Base-by-base conservation (phyloP, 2,329 filamentous ascomycete genomes). In the Seiridium cupressi region DNA sequence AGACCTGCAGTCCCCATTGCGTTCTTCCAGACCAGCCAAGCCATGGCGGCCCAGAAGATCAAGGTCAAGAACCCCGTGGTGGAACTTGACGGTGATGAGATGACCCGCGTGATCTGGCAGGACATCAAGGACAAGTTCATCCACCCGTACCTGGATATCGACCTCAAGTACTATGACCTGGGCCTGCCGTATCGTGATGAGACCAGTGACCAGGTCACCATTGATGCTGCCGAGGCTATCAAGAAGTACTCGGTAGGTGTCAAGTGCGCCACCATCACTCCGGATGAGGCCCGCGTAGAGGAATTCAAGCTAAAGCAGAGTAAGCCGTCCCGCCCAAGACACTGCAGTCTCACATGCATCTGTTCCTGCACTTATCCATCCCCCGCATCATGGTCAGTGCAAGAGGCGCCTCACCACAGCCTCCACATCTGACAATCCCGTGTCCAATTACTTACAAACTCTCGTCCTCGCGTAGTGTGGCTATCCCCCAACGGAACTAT, bases 71-170 rank as follows among this genome's bases (percentile, higher is more conserved):
- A 97, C 80, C 95, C 95, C 67, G 89, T 99, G 76, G 95, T 99
- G 77, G 95, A 98, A 83, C 87, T 98, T 72, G 94, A 98, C 76
- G 94, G 94, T 73, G 87, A 90, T 71, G 87, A 93, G 89, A 98
- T 98, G 95, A 99, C 95, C 70, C 86, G 95, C 72, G 93, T 99
- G 77, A 99, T 99, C 83, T 99, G 95, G 95, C 84, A 97, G 83
- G 89, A 91, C 78, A 99, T 99, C 86, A 97, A 97, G 86, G 91
- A 98, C 81, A 97, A 96, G 85, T 94, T 97, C 83, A 97, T 97
- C 79, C 84, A 89, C 80, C 93, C 93, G 60, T 97, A 95, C 81
- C 89, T 99, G 68, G 93, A 97, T 77, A 88, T 99, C 76, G 94
- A 98, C 79, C 88, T 99, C 73, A 98, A 99, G 84, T 97, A 97